A percentile compares a stretch with the other conserved stretches of the same genome.
These are phyloP conservation scores for Yarrowia yakushimensis DNA, from an alignment of 805 yeast species.

Conservation along the genomic window DNA sequence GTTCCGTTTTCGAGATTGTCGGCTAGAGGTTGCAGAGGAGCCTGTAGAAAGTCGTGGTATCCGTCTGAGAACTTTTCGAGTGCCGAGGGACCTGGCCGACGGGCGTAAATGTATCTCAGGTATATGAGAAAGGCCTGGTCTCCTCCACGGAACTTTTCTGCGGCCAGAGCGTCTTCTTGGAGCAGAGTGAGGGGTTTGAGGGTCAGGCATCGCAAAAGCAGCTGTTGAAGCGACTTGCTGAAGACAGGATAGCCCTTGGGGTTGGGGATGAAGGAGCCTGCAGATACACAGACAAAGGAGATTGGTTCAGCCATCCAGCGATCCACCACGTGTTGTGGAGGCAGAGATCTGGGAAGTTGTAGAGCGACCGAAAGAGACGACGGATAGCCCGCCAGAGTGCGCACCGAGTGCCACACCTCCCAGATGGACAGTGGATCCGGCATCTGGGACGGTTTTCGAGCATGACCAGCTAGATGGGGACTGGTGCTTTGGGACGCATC, in stretches of 20 bases:
- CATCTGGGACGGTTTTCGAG: constrained; percentile 19
- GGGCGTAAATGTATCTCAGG: constrained; percentile 31
- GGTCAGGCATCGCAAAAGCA: constrained; percentile 46
- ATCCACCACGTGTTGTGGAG: constrained; percentile 49
- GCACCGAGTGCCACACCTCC: constrained; percentile 70
- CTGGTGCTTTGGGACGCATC: constrained; percentile 39
- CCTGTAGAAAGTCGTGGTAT: constrained; percentile 47
- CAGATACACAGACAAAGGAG: constrained; percentile 52
- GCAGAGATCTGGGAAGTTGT: constrained; percentile 62
- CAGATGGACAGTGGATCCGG: constrained; percentile 54
- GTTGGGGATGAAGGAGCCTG: constrained; percentile 55
- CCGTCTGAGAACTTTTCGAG: constrained; percentile 38
- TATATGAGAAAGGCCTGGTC: constrained; percentile 31
- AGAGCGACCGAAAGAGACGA: constrained; percentile 62
- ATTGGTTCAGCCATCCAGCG: constrained; percentile 72
- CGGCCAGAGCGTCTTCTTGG: constrained; percentile 41
- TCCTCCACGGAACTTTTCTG: constrained; percentile 31
- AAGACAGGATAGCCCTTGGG: constrained; percentile 63
- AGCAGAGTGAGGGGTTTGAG: constrained; percentile 46
- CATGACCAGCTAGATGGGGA: constrained; percentile 28
- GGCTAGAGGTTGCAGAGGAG: constrained; percentile 72
- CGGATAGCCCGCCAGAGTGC: constrained; percentile 54
- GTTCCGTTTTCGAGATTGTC: constrained; percentile 55
- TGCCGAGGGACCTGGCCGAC: constrained; percentile 34
- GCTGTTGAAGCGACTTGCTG: constrained; percentile 52